These are phyloP conservation scores for Gardenia jasminoides DNA, from an alignment of 257 asterid genomes.

Conservation along the genomic window DNA sequence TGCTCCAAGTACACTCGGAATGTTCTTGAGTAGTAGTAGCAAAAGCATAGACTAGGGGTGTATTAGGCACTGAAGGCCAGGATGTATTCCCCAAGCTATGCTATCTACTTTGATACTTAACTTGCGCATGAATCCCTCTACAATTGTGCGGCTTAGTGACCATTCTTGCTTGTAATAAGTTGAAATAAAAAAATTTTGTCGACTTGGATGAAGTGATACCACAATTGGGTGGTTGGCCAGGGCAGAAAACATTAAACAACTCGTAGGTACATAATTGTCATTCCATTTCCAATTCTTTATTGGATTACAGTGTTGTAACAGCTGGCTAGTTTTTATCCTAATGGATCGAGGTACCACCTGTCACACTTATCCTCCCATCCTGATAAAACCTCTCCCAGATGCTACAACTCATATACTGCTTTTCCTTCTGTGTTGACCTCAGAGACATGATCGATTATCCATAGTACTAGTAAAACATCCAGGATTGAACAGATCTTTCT, in stretches of 20 bases:
- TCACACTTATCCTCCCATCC: neutral
- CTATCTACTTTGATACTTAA: no score
- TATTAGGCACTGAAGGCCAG: no score
- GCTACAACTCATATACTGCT: neutral
- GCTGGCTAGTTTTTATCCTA: neutral
- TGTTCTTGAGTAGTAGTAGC: neutral
- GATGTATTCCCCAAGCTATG: no score
- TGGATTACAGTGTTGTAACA: neutral
- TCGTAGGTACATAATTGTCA: no score
- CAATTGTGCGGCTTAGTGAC: no score
- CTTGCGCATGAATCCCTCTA: no score
- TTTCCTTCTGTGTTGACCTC: neutral
- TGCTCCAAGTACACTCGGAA: neutral
- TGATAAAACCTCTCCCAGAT: neutral
- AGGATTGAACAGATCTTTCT: neutral
- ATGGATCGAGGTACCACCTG: neutral
- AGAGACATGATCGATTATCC: no score
- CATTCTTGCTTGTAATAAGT: no score
- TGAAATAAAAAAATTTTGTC: no score
- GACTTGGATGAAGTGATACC: neutral
- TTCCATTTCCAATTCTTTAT: no score
- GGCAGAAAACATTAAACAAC: neutral
- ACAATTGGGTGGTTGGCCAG: neutral
- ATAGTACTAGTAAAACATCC: neutral
- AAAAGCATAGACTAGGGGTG: neutral